Percentiles rank a stretch among this genome's conserved stretches.
Conservation (phyloP, 768 basidiomycete genomes). For the Candolleomyces efflorescens region DNA sequence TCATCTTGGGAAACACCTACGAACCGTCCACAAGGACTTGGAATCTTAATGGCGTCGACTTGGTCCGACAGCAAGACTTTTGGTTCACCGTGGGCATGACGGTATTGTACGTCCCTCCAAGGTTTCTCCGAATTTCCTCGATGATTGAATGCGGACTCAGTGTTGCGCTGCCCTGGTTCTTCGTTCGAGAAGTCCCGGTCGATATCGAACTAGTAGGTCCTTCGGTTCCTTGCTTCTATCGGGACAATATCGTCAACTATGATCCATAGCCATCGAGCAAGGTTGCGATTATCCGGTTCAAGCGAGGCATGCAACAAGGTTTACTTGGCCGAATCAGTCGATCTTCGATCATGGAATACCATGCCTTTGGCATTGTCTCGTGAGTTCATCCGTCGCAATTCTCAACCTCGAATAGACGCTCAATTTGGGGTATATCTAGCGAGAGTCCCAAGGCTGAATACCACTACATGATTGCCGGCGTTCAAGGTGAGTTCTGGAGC, state of each 20-base stretch:
- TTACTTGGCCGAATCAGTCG: conserved; percentile 72
- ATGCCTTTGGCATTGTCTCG: conserved; percentile 79
- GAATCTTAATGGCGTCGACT: conserved; percentile 47
- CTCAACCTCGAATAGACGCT: neutral
- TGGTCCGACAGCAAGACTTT: conserved; percentile 69
- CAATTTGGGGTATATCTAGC: conserved; percentile 26
- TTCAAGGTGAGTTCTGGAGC: conserved; percentile 43
- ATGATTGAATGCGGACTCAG: conserved; percentile 29
- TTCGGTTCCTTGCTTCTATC: conserved; percentile 1
- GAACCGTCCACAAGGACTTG: conserved; percentile 51
- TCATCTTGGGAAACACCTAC: conserved; percentile 63
- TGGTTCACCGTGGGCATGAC: conserved; percentile 78
- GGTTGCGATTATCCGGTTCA: conserved; percentile 74
- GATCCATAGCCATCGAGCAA: conserved; percentile 64
- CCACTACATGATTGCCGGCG: conserved; percentile 80
- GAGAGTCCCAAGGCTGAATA: conserved; percentile 70
- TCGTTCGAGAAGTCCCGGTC: conserved; percentile 66
- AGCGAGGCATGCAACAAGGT: conserved; percentile 83
- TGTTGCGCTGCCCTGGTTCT: conserved; percentile 71
- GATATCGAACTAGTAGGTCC: conserved; percentile 68
- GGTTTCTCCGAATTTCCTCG: neutral
- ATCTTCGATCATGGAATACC: conserved; percentile 73
- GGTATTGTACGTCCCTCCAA: conserved; percentile 46
- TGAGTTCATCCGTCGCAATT: conserved; percentile 26
- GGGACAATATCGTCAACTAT: neutral